Evolutionary conservation across 2,329 filamentous ascomycete species (phyloP).

Genomic region (Stemphylium lycopersici): DNA sequence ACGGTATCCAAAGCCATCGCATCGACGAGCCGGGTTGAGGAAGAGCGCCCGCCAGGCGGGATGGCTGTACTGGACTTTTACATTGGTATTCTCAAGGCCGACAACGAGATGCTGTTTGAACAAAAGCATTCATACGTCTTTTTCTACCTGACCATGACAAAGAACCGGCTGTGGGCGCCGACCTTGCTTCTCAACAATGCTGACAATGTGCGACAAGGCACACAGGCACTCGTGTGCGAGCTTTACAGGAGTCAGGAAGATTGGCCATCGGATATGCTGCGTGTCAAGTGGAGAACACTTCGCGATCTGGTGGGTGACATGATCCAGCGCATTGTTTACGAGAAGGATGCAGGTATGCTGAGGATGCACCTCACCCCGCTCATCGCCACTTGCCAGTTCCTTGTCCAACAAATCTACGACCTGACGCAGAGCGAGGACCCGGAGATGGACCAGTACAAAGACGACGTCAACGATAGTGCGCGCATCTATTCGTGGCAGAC

Average conservation of each 20-base stretch:
- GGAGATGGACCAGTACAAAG: slow-evolving; percentile 24
- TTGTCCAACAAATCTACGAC: slow-evolving; percentile 27
- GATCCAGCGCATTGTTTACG: slow-evolving; percentile 29
- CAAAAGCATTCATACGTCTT: slow-evolving; percentile 29
- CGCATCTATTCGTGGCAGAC: slow-evolving; percentile 31
- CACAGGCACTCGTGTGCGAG: slow-evolving; percentile 26
- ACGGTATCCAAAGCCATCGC: slow-evolving; percentile 27
- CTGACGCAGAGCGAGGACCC: slow-evolving; percentile 30
- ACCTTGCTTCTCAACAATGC: slow-evolving; percentile 39
- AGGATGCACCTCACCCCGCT: slow-evolving; percentile 35
- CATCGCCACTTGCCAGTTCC: slow-evolving; percentile 25
- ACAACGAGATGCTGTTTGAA: slow-evolving; percentile 31
- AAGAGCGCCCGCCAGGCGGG: slow-evolving; percentile 29
- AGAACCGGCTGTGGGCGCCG: slow-evolving; percentile 24
- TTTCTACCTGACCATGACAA: slow-evolving; percentile 27
- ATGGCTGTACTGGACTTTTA: slow-evolving; percentile 37
- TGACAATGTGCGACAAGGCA: slow-evolving; percentile 34
- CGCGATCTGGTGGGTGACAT: slow-evolving; percentile 27
- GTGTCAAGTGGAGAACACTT: slow-evolving; percentile 28
- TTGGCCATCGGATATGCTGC: slow-evolving; percentile 18
- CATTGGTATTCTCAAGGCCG: slow-evolving; percentile 25
- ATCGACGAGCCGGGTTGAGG: slow-evolving; percentile 11
- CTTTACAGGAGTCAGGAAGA: slow-evolving; percentile 32
- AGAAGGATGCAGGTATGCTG: slow-evolving; percentile 29
- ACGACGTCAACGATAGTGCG: slow-evolving; percentile 26